Base-by-base conservation (phyloP, 768 basidiomycete species). In the Amanita pallidorosea region DNA sequence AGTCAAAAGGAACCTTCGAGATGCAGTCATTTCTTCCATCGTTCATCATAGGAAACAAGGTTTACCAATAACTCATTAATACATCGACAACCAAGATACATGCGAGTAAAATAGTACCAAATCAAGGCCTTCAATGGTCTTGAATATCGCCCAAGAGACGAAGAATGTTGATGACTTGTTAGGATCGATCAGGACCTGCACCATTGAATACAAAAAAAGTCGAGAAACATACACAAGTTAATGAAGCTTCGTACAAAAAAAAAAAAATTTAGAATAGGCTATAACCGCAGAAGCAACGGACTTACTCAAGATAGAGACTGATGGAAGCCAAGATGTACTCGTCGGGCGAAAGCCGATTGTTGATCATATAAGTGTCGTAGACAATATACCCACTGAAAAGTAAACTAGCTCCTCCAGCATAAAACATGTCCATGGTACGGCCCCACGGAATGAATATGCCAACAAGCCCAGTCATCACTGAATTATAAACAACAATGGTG, bases 271-370 rank as follows among this genome's bases (percentile, higher is more conserved):
- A 67, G 54, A 58, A 45, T 17, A 58, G 51, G 3, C 37, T 35
- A 25, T 8, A 40, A 47, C 13, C 27, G 2, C 42, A 47, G 22
- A 43, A 17, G 44, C 7, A 42, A 54, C 36, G n/a, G 8, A 82
- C 82, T 57, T 67, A 87, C 81, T 97, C 95, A 51, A 97, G 82
- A 68, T 97, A 98, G n/a, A 98, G 79, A 56, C 82, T 85, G 61
- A 97, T 85, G 15, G 90, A 76, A 33, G 84, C 95, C 71, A 96
- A 70, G 57, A 96, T 92, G 64, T 79, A 92, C 65, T 99, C 96
- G 56, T 99, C 96, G 3, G 92, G 90, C 1, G 87, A 89, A 17
- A 96, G 70, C 53, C 81, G 80, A 59, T 82, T 83, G 69, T 88
- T 91, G 73, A 98, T 94, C 55, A 80, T 63, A 64, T 86, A 92